A percentile compares a stretch with the other conserved stretches of the same genome.
Conservation (phyloP, 306 rosid species). For the Quercus engelmannii region DNA sequence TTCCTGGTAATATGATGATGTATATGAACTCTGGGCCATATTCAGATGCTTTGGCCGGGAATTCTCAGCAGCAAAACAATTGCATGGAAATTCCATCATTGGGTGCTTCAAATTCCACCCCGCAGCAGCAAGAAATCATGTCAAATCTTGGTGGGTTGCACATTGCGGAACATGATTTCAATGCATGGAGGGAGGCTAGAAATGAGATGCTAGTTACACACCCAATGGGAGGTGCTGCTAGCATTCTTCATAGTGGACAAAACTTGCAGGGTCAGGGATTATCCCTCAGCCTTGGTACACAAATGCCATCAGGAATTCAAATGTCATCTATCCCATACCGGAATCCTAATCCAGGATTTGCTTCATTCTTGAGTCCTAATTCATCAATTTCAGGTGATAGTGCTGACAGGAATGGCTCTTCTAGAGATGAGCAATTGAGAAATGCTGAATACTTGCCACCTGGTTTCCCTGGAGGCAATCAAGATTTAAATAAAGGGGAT, state of each 20-base stretch:
- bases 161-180: conserved; percentile 40
- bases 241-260: conserved; percentile 47
- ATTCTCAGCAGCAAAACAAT: conserved; percentile 50
- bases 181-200: conserved; percentile 60
- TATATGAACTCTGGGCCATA: conserved; percentile 51
- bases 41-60: conserved; percentile 35
- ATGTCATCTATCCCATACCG: conserved; percentile 48
- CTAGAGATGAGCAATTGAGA: conserved; percentile 49
- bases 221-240: conserved; percentile 32
- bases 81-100: conserved; percentile 42
- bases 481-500: conserved; percentile 43
- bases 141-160: conserved; percentile 44
- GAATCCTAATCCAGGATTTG: conserved; percentile 43
- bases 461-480: conserved; percentile 43
- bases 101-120: conserved; percentile 40
- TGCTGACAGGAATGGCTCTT: conserved; percentile 40
- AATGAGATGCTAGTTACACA: conserved; percentile 50
- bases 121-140: conserved; percentile 52
- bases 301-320: conserved; percentile 52
- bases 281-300: conserved; percentile 71
- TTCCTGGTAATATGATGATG: conserved; percentile 54
- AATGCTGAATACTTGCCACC: conserved; percentile 41
- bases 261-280: conserved; percentile 67
- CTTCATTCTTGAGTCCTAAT: conserved; percentile 53
- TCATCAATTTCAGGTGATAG: conserved; percentile 40